Conservation (phyloP, 2,329 filamentous ascomycete genomes). For the Proliferodiscus dingleyae region DNA sequence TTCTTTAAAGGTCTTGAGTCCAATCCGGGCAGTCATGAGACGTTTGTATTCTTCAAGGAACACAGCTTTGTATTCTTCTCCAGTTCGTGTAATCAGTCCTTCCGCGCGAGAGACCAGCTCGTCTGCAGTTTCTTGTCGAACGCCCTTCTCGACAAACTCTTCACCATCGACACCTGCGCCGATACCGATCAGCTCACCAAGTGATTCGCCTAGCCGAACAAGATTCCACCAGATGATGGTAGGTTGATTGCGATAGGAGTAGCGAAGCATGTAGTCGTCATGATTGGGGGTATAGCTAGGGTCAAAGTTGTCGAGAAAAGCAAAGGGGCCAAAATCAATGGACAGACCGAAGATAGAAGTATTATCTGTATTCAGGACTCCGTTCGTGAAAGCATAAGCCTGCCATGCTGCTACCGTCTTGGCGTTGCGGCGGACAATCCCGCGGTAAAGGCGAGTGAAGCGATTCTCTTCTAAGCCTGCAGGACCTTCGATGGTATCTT, state of each 20-base stretch:
- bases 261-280: constrained; percentile 82
- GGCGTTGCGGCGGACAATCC: constrained; percentile 81
- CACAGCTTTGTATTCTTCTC: constrained; percentile 82
- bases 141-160: constrained; percentile 67
- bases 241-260: constrained; percentile 90
- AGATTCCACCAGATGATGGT: constrained; percentile 99
- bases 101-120: constrained; percentile 77
- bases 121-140: constrained; percentile 61
- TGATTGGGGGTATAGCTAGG: constrained; percentile 94
- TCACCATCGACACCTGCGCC: constrained; percentile 67
- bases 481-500: constrained; percentile 61
- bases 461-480: constrained; percentile 72
- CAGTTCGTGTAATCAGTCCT: constrained; percentile 70
- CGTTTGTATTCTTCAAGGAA: constrained; percentile 88
- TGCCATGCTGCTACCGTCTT: constrained; percentile 90
- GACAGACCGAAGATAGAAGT: constrained; percentile 85
- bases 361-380: constrained; percentile 96
- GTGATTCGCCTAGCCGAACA: constrained; percentile 79
- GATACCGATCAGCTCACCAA: constrained; percentile 83
- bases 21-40: constrained; percentile 75
- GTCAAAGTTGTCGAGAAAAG: constrained; percentile 96
- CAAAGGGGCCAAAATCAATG: constrained; percentile 94
- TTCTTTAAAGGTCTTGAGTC: constrained; percentile 64
- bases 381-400: constrained; percentile 98
- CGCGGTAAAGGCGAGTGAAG: constrained; percentile 80